Base-by-base conservation (phyloP, 805 yeast genomes). In the Saturnispora dispora region DNA sequence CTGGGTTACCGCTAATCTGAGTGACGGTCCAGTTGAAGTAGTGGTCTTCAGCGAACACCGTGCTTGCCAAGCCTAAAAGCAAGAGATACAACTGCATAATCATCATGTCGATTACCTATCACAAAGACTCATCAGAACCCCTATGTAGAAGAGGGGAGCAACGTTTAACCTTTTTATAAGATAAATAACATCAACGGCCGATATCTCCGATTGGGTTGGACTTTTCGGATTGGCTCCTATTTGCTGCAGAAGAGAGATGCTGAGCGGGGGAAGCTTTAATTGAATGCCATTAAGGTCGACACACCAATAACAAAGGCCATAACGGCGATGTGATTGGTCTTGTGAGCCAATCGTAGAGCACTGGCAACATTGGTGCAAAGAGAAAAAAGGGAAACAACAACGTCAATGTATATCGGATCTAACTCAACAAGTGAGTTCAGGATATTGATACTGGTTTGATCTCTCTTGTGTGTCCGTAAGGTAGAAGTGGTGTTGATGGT, bases 21-120 rank as follows among this genome's bases (percentile, higher is more conserved):
- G 79, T 76, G 9, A 87, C 74, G 40, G 82, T 75, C 79, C 78
- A 85, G 66, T 79, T 76, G 74, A 72, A 83, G 11, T 73, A 71
- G 58, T 82, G 88, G 28, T 53, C 54, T 13, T 53, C 52, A 2
- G 52, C 50, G 18, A 47, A 15, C 20, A 50, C 27, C 17, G 28
- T 7, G 5, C 22, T 23, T 25, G 28, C 18, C 20, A 48, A 32
- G 36, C 37, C 20, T 20, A 47, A 30, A 13, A 32, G 11, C 13
- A 47, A 32, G 20, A 28, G 17, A 28, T 20, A 20, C 22, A 47
- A 17, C 35, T 23, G n/a, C 30, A 40, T 22, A 30, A 40, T 23
- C 44, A 40, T 23, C 20, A 15, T 17, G 13, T 36, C 7, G 40
- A 15, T 17, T 20, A n/a, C 40, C 40, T 17, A 15, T n/a, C 13